Conservation (phyloP, 163 green algal genomes). For the Chlamydomonas reinhardtii region DNA sequence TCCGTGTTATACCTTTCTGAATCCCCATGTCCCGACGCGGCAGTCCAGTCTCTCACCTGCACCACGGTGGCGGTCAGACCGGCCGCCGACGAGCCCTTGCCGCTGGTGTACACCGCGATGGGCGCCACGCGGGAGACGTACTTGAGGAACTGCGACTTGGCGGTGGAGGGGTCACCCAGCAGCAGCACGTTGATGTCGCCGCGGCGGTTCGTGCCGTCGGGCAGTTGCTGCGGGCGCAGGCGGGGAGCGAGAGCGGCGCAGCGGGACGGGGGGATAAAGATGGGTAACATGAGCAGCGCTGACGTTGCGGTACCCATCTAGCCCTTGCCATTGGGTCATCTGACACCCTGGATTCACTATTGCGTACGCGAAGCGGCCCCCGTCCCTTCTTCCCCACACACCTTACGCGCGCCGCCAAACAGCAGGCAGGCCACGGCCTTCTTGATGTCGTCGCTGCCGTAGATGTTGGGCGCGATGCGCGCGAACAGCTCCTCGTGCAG, state of each 20-base stretch:
- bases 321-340: too few species aligned
- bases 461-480: constrained; percentile 97
- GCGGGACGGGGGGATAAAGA: too few species aligned
- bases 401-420: constrained; percentile 96
- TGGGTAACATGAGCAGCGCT: too few species aligned
- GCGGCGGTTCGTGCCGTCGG: constrained; percentile 89
- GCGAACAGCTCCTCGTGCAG: constrained; percentile 83
- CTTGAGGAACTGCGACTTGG: constrained; percentile 99
- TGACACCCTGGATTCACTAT: too few species aligned
- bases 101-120: constrained; percentile 98
- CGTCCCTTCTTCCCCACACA: too few species aligned
- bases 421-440: constrained; percentile 95
- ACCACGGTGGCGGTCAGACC: constrained; percentile 98
- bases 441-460: constrained; percentile 96
- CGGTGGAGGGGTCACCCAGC: constrained; percentile 98
- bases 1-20: too few species aligned
- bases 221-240: constrained; percentile 77
- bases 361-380: too few species aligned
- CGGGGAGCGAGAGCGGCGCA: not conserved
- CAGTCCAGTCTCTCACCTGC: too few species aligned
- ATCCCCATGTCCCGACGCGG: too few species aligned
- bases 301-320: too few species aligned
- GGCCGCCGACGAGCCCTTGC: constrained; percentile 96
- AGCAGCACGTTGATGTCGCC: constrained; percentile 99
- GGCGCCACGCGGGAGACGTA: constrained; percentile 97